Evolutionary conservation across 805 yeast genomes (phyloP).

Genomic region (Kuraishia cidri): DNA sequence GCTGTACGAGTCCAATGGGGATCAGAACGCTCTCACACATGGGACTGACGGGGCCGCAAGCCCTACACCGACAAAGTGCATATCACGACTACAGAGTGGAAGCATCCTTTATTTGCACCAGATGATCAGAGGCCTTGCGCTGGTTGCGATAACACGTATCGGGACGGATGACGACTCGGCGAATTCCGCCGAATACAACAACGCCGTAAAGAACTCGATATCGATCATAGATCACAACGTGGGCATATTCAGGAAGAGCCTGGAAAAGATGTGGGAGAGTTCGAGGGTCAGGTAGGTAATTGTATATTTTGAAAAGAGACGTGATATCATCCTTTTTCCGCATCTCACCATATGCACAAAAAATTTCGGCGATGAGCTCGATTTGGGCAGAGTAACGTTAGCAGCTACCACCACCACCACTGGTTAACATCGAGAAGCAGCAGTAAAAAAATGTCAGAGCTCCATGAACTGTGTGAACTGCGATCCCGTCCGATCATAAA

Average conservation of each 20-base stretch:
- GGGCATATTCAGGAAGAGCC: constrained; percentile 64
- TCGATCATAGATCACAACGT: constrained; percentile 87
- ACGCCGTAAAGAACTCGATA: constrained; percentile 25
- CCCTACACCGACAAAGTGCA: constrained; percentile 33
- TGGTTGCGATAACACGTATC: constrained; percentile 77
- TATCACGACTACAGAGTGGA: constrained; percentile 75
- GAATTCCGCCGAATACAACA: constrained; percentile 14
- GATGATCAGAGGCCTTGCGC: constrained; percentile 88
- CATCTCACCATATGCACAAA: too few species aligned
- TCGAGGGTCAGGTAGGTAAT: constrained; percentile 19
- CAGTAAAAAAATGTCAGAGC: constrained; percentile 73
- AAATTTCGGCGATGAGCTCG: too few species aligned
- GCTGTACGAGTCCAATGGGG: constrained; percentile 31
- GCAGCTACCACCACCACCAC: too few species aligned
- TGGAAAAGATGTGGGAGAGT: constrained; percentile 63
- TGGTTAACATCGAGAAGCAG: too few species aligned
- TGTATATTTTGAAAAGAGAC: too few species aligned
- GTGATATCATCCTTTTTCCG: too few species aligned
- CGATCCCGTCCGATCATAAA: constrained; percentile 40
- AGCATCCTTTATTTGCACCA: constrained; percentile 77
- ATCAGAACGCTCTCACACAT: background rate
- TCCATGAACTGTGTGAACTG: constrained; percentile 56
- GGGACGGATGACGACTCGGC: constrained; percentile 43
- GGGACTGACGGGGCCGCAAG: background rate
- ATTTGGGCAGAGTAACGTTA: too few species aligned